Evolutionary conservation across 192 early-diverging fungal species (phyloP), one percentile per base, ranked within the genome.

Genomic region (Linnemannia zychae): DNA sequence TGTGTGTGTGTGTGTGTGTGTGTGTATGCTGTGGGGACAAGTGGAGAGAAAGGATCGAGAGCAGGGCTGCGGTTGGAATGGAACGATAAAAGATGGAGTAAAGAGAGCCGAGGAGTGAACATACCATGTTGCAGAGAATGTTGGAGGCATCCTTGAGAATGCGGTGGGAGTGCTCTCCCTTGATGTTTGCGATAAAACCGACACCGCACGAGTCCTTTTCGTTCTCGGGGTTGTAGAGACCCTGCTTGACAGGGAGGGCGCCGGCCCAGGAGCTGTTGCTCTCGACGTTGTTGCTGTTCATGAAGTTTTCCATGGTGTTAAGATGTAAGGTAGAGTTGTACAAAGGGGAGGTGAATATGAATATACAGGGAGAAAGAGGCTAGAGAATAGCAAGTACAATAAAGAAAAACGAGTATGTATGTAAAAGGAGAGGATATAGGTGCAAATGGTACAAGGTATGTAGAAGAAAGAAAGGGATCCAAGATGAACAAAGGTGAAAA

Each of bases 161-260:
- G 78, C 93, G 92, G 92, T 99, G 97, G 52, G 94, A 92, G 34
- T 88, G 80, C 24, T 81, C 80, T 78, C 97, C 98, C 86, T 97
- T 96, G 89, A 99, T 97, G 89, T 97, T 94, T 75, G 95, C 95
- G 66, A 99, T 96, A 87, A 99, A 99, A 6, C 98, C 98, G 71
- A 99, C 98, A 88, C 98, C 98, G 87, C 98, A 99, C 5, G 97
- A 91, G 88, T 98, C 97, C 77, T 97, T 97, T 90, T 99, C 97
- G 84, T 92, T 90, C 72, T 91, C 90, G 20, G 97, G 97, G 79
- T 97, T 88, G 76, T 98, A 98, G 31, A 98, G 92, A 40, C 95
- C 98, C 83, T 97, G 96, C 48, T 93, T 92, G 50, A 91, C 83
- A 22, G 98, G 97, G 83, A 98, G 80, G n/a, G 93, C 91, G 52